Base-by-base conservation (phyloP, 176 grass and related monocot genomes). In the Saccharum spontaneum region DNA sequence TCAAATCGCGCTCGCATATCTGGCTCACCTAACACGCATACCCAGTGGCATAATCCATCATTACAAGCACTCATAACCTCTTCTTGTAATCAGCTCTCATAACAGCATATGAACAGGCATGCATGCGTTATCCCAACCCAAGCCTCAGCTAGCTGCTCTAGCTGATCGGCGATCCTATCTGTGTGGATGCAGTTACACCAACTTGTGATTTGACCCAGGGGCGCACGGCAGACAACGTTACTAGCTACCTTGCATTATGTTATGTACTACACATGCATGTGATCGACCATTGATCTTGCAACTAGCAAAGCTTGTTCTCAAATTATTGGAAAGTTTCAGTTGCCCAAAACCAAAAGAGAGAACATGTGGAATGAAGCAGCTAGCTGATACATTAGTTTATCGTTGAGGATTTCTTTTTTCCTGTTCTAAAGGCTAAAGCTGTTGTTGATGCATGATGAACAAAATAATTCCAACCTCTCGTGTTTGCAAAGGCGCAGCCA, bases 21-120 rank as follows among this genome's bases (percentile, higher is more conserved):
- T 71, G 80, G 34, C 80, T 87, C 85, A 90, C 76, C 76, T 83
- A 87, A 90, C 69, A 80, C 84, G 80, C 80, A 61, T 69, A 59
- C 57, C 38, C 20, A 14, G 12, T n/a, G 67, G 74, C 68, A 67
- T 71, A 10, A 44, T 37, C 79, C 73, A 83, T 90, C 79, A 61
- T 83, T 67, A 78, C 44, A 48, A 22, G 73, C 76, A 65, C 54
- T 67, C 68, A 2, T 81, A 50, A 50, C 48, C 41, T 55, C 18
- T 44, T 12, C 28, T n/a, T 62, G 61, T 43, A 37, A 87, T 48
- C 0, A 54, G 49, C 78, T 75, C 17, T 73, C 43, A 31, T 49
- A 14, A n/a, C 30, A 37, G 30, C 30, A 20, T 75, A 52, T 75
- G 72, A 52, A 52, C 72, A 34, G 72, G n/a, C n/a, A n/a, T n/a